Evolutionary conservation across 495 filamentous ascomycete genomes (phyloP).

Genomic region (Xylaria telfairii): DNA sequence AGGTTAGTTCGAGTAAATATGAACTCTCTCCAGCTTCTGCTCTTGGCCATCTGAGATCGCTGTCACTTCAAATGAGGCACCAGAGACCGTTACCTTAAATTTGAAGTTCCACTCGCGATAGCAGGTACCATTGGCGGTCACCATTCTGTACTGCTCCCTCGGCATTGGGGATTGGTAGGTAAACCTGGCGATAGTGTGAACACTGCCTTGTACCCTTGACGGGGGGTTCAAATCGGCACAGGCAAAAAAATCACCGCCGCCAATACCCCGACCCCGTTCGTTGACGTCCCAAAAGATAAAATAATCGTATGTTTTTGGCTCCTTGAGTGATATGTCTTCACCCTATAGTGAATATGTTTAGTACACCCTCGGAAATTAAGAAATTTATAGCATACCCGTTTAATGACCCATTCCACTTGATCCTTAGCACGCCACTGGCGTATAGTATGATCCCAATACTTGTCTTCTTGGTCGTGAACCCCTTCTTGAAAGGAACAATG

Average conservation of each 20-base stretch:
- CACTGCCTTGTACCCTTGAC: neutral
- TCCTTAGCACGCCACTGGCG: neutral
- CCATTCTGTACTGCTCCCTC: neutral
- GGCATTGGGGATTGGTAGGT: neutral
- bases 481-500: neutral
- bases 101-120: neutral
- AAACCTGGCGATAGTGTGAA: neutral
- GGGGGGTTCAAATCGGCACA: conserved; percentile 1
- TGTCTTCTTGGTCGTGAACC: neutral
- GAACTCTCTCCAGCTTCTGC: neutral
- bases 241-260: neutral
- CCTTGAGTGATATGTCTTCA: conserved; percentile 2
- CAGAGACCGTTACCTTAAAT: neutral
- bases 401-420: conserved; percentile 3
- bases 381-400: neutral
- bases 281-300: fast-evolving
- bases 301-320: neutral
- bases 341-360: neutral
- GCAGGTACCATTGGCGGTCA: no score
- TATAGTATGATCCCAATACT: neutral
- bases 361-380: neutral
- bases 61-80: neutral
- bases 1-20: neutral
- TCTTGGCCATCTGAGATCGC: neutral
- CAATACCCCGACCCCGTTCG: neutral